Evolutionary conservation across 2,329 filamentous ascomycete species (phyloP).

Genomic region (Basipetospora chlamydospora): DNA sequence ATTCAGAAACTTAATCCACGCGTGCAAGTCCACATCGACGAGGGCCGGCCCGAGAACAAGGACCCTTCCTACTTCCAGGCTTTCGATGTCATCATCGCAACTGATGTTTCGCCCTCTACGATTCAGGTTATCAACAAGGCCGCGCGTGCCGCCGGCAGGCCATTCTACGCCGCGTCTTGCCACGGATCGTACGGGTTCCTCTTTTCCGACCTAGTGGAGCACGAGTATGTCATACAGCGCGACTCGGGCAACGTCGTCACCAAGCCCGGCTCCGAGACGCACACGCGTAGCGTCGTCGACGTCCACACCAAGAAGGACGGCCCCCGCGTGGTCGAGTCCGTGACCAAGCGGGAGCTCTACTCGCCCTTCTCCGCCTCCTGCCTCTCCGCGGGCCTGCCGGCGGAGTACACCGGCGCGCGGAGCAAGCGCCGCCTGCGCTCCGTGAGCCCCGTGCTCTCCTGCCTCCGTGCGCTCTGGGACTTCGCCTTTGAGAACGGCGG

Average conservation of each 20-base stretch:
- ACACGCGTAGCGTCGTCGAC: constrained; percentile 60
- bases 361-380: constrained; percentile 75
- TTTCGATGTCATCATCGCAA: constrained; percentile 82
- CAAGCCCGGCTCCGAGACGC: constrained; percentile 48
- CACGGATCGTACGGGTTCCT: constrained; percentile 92
- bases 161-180: constrained; percentile 78
- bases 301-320: constrained; percentile 57
- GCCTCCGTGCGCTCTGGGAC: constrained; percentile 79
- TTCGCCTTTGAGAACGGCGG: constrained; percentile 34
- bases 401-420: constrained; percentile 51
- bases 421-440: constrained; percentile 55
- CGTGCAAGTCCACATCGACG: constrained; percentile 60
- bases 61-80: constrained; percentile 58
- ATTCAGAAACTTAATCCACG: constrained; percentile 81
- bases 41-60: constrained; percentile 51
- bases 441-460: constrained; percentile 75
- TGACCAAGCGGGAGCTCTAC: constrained; percentile 85
- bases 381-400: constrained; percentile 55
- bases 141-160: constrained; percentile 59
- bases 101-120: constrained; percentile 63
- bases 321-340: constrained; percentile 60
- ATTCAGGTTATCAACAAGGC: constrained; percentile 74
- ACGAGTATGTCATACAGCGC: constrained; percentile 81
- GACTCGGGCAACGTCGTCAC: constrained; percentile 63
- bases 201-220: constrained; percentile 82